These are phyloP conservation scores for Heterobasidion parviporum DNA, from an alignment of 1,284 basidiomycete species.

Conservation along the genomic window DNA sequence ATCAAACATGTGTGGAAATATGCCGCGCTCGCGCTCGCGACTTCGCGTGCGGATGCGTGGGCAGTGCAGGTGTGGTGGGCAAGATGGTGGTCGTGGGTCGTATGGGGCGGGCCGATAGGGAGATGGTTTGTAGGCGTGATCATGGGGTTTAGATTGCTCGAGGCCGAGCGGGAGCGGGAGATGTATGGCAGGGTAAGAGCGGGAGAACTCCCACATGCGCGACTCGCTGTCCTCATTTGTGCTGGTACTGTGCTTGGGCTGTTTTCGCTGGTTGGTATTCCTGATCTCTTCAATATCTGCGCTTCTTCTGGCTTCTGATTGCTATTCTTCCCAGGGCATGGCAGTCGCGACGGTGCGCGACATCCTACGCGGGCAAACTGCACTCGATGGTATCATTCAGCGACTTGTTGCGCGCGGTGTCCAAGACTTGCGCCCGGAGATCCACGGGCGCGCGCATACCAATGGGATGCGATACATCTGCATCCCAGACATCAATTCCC, in stretches of 20 bases:
- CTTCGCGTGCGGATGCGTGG: constrained; percentile 29
- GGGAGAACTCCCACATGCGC: constrained; percentile 33
- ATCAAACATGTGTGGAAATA: constrained; percentile 22
- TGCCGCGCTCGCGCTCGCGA: constrained; percentile 22
- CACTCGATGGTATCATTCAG: constrained; percentile 22
- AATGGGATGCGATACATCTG: not conserved
- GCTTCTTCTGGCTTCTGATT: not conserved
- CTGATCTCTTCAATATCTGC: not conserved
- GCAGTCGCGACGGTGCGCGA: constrained; percentile 19
- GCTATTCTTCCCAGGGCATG: constrained; percentile 17
- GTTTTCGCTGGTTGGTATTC: constrained; percentile 31
- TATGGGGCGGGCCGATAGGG: constrained; percentile 39
- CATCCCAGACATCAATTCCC: not conserved
- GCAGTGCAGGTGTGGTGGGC: constrained; percentile 36
- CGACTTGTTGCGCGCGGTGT: not conserved
- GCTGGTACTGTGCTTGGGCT: constrained; percentile 25
- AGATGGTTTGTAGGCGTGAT: constrained; percentile 34
- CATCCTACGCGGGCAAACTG: constrained; percentile 24
- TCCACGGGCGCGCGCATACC: no score
- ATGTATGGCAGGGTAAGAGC: constrained; percentile 13
- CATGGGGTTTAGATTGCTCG: constrained; percentile 31
- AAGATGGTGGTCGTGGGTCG: constrained; percentile 39
- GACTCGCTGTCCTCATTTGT: constrained; percentile 21
- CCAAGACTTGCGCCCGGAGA: not conserved
- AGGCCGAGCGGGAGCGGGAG: constrained; percentile 3